Percentiles rank a stretch among this genome's conserved stretches.
These are phyloP conservation scores for Salinomyces thailandicus DNA, from an alignment of 2,329 filamentous ascomycete species.

Conservation along the genomic window DNA sequence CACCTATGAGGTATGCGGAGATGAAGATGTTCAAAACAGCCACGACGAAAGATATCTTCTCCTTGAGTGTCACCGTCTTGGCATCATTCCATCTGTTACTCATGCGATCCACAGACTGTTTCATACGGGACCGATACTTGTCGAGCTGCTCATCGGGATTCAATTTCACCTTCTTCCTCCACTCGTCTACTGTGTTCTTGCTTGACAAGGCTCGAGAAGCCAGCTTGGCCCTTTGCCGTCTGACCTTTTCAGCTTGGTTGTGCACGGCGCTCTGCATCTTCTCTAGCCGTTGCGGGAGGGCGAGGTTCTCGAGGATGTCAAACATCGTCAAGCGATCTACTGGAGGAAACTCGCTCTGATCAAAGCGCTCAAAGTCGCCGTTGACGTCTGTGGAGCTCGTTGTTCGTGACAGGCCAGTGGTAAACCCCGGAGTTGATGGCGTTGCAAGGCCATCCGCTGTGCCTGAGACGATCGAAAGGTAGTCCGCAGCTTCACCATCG, in stretches of 20 bases:
- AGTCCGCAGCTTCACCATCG: slow-evolving; percentile 16
- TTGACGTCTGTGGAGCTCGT: slow-evolving; percentile 66
- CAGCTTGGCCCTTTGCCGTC: slow-evolving; percentile 68
- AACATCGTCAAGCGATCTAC: slow-evolving; percentile 84
- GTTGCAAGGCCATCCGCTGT: slow-evolving; percentile 22
- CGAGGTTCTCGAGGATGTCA: slow-evolving; percentile 86
- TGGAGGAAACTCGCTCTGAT: slow-evolving; percentile 78
- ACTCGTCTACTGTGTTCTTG: slow-evolving; percentile 85
- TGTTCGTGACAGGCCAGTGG: slow-evolving; percentile 56
- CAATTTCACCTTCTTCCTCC: slow-evolving; percentile 66
- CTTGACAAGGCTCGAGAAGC: slow-evolving; percentile 66
- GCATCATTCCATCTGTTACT: slow-evolving; percentile 80
- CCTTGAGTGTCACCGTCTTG: slow-evolving; percentile 73
- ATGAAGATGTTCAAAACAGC: slow-evolving; percentile 97
- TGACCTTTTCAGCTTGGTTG: slow-evolving; percentile 74
- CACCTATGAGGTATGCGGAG: slow-evolving; percentile 86
- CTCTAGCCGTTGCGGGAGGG: slow-evolving; percentile 80
- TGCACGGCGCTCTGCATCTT: slow-evolving; percentile 76
- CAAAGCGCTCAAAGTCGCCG: slow-evolving; percentile 69
- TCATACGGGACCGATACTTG: slow-evolving; percentile 81
- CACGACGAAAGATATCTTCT: slow-evolving; percentile 93
- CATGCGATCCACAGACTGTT: slow-evolving; percentile 75
- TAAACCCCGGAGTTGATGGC: slow-evolving; percentile 33
- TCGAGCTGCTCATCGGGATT: slow-evolving; percentile 87
- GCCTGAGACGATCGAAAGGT: slow-evolving; percentile 31